A percentile compares a stretch with the other conserved stretches of the same genome.
phyloP scores from a whole-genome alignment of 176 grass and related monocot species.

The Avena sativa region DNA sequence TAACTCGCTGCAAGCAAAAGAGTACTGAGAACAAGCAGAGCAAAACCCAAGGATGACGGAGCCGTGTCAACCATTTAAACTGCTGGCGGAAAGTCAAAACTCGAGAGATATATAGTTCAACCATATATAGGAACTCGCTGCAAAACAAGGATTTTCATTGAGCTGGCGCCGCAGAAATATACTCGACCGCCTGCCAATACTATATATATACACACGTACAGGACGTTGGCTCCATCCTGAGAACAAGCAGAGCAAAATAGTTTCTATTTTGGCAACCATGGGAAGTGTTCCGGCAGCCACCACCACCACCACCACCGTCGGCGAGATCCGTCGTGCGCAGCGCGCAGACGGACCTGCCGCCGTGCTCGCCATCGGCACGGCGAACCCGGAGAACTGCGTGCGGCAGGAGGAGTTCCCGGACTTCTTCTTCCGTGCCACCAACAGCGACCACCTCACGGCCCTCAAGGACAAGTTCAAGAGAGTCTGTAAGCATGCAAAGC shows the following conservation, averaged over 20 bases:
- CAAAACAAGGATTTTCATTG: not conserved
- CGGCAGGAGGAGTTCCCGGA: constrained; percentile 66
- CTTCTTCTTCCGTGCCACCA: constrained; percentile 77
- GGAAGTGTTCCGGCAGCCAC: constrained; percentile 5
- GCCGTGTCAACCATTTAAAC: not conserved
- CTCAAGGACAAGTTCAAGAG: constrained; percentile 72
- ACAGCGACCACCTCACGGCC: constrained; percentile 73
- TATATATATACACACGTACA: not conserved
- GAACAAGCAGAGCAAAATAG: not conserved
- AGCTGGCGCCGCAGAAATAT: not conserved
- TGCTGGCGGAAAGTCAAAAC: too few relatives aligned
- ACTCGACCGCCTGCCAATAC: not conserved
- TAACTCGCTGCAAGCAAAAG: too few relatives aligned
- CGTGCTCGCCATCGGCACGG: constrained; percentile 76
- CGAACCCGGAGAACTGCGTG: constrained; percentile 56
- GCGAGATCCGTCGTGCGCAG: constrained; percentile 36
- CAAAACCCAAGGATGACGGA: not conserved
- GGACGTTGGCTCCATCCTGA: not conserved
- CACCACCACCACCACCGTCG: not conserved
- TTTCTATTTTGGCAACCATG: not conserved
- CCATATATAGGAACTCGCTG: not conserved
- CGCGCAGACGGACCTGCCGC: constrained; percentile 60
- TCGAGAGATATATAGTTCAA: too few relatives aligned
- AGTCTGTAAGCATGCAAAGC: constrained; percentile 52
- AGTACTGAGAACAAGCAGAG: too few relatives aligned